phyloP scores from a whole-genome alignment of 257 asterid genomes.

The Solanum etuberosum region DNA sequence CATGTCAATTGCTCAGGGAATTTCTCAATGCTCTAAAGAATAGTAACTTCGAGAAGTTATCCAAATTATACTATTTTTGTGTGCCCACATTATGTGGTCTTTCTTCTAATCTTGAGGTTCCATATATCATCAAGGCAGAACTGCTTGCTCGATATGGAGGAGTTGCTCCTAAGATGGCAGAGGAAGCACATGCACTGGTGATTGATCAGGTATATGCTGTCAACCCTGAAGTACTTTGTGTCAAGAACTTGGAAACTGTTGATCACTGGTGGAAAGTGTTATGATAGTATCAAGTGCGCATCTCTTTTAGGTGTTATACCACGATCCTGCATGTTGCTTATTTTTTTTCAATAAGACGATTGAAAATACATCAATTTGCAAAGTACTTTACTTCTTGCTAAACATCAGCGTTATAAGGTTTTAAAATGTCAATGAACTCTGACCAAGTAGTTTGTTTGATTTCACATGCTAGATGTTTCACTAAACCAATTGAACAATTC shows the following conservation, averaged over 20 bases:
- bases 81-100: too few relatives aligned
- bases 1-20: neutral
- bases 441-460: neutral
- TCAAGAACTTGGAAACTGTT: neutral
- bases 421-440: neutral
- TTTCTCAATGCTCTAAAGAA: neutral
- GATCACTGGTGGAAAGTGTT: neutral
- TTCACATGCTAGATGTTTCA: neutral
- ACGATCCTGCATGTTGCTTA: neutral
- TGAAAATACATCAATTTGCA: neutral
- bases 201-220: slow-evolving; percentile 62
- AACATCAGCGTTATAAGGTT: neutral
- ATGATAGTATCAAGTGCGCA: neutral
- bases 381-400: neutral
- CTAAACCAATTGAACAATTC: neutral
- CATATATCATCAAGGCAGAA: slow-evolving; percentile 55
- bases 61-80: neutral
- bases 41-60: neutral
- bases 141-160: slow-evolving; percentile 88
- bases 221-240: neutral
- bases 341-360: neutral
- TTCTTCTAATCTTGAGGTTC: neutral
- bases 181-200: slow-evolving; percentile 81
- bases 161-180: slow-evolving; percentile 99
- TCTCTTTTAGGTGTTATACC: neutral